Evolutionary conservation across 805 yeast species (phyloP), one percentile per base, ranked within the genome.

Genomic region (Schwanniomyces sp.): DNA sequence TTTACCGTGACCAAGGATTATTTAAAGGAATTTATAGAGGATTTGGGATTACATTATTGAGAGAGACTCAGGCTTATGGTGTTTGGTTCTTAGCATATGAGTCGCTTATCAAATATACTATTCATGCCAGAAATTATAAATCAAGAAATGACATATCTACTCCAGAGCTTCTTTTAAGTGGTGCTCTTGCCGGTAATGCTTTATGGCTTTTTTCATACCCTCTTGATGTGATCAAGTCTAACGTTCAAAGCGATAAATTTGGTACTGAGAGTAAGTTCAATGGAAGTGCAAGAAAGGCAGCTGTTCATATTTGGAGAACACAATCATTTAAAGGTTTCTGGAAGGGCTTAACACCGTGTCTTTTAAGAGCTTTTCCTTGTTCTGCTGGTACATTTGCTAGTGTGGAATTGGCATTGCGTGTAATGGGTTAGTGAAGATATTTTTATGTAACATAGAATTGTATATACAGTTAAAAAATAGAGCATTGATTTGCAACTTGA

Each of bases 351-450:
- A 77, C 72, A 0, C 87, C 87, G 0, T 79, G 86, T 18, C 66
- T 82, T 37, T 49, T 80, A 4, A 72, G 87, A 56, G 87, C 87
- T 0, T 74, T 80, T 36, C 87, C 87, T 4, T 80, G 85, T 54
- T 76, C 83, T 58, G 88, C 91, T 0, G 88, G 88, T 12, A 86
- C 92, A 0, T 86, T 86, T 72, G 88, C 91, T 2, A 80, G 86
- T 11, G 91, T 86, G 2, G 92, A 86, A 58, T 68, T 81, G 47
- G 84, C 89, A 0, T 63, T 86, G 50, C 66, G 92, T 43, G 34
- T 78, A 11, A 62, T 83, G 69, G 81, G 80, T 5, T 82, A 58
- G n/a, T n/a, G 18, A 17, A 5, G 7, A 32, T 3, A 18, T 16
- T 30, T 30, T 12, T 11, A n/a, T 30, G 34, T 30, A 30, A 30